Evolutionary conservation across 129 eudicot species (phyloP), one percentile per base, ranked within the genome.

Genomic region (Tagetes patula): DNA sequence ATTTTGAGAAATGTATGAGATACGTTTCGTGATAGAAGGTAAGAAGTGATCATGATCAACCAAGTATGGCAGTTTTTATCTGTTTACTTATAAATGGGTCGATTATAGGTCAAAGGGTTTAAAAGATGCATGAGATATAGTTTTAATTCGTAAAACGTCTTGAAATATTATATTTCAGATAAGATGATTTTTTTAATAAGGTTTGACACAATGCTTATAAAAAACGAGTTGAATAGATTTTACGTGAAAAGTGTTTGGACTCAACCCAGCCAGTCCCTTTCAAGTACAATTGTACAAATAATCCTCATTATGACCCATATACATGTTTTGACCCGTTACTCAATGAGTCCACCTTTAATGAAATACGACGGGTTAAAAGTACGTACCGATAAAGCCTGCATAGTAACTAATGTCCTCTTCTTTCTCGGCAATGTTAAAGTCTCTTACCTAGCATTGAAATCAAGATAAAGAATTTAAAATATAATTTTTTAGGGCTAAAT

Each of bases 341-440:
- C 62, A 27, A 30, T 0, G 7, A 5, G 7, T 14, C 8, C 53
- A 48, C 58, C 43, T 50, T 7, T 34, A 53, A 9, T 70, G 56
- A 31, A 55, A 48, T 31, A 71, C 55, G 59, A 66, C 30, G 54
- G 12, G 64, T 4, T 50, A 73, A 30, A 27, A 8, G 14, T 6
- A 54, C 85, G 36, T 65, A 92, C 98, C 98, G 11, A 94, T 77
- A 82, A 79, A 95, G 32, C 97, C 99, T 63, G 97, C 99, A 80
- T 90, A 95, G 78, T 79, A 88, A 71, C 97, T 85, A 43, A 95
- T 91, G 67, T 95, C 96, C 79, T 86, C 91, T 73, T 91, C 97
- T 68, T 74, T 77, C 50, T 88, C 65, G 1, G 99, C 91, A 69
- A 95, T 79, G 52, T 90, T 82, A 39, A 95, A 90, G 79, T 95